Conservation (phyloP, 306 rosid species). For the Inga laurina region DNA sequence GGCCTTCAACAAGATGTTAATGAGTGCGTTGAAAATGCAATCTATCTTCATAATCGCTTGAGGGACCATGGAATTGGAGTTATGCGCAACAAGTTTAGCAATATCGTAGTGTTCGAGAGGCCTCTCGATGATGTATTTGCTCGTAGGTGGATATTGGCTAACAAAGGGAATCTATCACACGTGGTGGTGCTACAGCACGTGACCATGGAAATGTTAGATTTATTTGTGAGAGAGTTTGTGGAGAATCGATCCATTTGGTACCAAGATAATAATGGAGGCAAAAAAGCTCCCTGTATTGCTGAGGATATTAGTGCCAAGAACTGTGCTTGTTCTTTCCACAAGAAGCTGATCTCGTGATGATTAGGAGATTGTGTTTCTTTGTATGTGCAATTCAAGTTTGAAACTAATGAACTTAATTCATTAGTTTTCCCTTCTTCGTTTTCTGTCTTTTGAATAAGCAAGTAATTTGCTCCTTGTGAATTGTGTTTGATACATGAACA, state of each 20-base stretch:
- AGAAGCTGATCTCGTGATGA: neutral
- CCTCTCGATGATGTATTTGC: neutral
- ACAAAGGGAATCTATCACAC: conserved; percentile 33
- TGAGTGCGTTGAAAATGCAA: conserved; percentile 55
- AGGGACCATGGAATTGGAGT: conserved; percentile 51
- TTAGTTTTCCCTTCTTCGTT: neutral
- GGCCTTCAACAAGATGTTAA: conserved; percentile 60
- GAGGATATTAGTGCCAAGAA: conserved; percentile 45
- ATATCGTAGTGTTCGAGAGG: conserved; percentile 35
- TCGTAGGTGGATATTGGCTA: conserved; percentile 24
- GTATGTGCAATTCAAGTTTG: neutral
- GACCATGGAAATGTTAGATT: neutral
- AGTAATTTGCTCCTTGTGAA: too few relatives aligned
- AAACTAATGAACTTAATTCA: neutral
- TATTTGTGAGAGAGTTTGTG: neutral
- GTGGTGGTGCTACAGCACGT: neutral
- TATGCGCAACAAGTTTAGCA: conserved; percentile 62
- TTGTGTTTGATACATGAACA: too few relatives aligned
- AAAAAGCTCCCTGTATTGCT: conserved; percentile 59
- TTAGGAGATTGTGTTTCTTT: too few relatives aligned
- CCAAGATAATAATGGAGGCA: conserved; percentile 31
- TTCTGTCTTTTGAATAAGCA: neutral
- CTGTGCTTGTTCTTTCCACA: conserved; percentile 47
- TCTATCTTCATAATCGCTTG: conserved; percentile 53
- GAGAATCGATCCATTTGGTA: neutral